Base-by-base conservation (phyloP, 305 asterid species). In the Fraxinus sp. region DNA sequence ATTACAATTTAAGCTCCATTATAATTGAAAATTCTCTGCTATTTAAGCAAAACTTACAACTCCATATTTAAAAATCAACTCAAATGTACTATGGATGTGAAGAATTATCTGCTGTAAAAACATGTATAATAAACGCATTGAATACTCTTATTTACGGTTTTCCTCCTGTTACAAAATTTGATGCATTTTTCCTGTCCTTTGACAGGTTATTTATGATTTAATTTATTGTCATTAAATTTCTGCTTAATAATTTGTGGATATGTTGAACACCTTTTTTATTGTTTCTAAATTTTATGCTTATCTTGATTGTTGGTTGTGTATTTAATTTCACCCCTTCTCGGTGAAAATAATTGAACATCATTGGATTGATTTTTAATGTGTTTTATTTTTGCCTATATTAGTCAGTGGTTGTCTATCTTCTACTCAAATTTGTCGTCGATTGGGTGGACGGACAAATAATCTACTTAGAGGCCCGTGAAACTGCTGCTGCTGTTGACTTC, bases 371-470 rank as follows among this genome's bases (percentile, higher is more conserved):
- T 80, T 80, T 80, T 44, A 28, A 78, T 26, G 75, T 70, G 41
- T 84, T 73, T 13, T 37, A 57, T 37, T 41, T 86, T 83, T 57
- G 37, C 74, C n/a, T 70, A 64, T 76, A 86, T 83, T 83, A 96
- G 99, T 86, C 92, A 86, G 83, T 88, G 84, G 92, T 96, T 79
- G 92, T 96, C 90, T 96, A 96, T 90, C 95, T 91, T 85, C 89
- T 96, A 72, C 98, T 96, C 89, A 96, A 91, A 88, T 94, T 91
- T 88, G 98, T 92, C 74, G 93, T 93, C 79, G 93, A 91, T 83
- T 96, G 98, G 99, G 97, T 96, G 89, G 97, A 90, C 35, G 98
- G 97, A 79, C 99, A 96, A 93, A 94, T 96, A 84, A 89, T 83
- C 89, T 91, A 91, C 91, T 88, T 96, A 77, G 98, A 96, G 88